Conservation (phyloP, 2,329 filamentous ascomycete species). For the Penicillium verrucosum region DNA sequence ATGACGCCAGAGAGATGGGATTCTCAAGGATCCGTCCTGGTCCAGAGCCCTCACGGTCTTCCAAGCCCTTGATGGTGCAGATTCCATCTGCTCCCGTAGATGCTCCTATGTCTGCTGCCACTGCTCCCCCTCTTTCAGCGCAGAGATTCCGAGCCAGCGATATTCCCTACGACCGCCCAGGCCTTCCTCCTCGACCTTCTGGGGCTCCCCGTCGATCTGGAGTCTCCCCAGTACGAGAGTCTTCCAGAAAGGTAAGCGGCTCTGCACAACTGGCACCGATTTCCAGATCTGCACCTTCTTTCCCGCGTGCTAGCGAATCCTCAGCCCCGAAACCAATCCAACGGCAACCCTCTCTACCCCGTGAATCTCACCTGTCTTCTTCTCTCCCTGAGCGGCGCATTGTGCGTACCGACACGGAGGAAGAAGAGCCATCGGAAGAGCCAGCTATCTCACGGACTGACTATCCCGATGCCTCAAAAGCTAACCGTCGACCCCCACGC, state of each 20-base stretch:
- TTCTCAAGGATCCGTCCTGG: constrained; percentile 27
- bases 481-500: constrained; percentile 78
- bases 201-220: constrained; percentile 18
- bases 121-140: constrained; percentile 43
- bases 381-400: constrained; percentile 22
- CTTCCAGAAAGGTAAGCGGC: constrained; percentile 8
- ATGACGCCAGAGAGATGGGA: constrained; percentile 32
- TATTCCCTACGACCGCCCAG: constrained; percentile 47
- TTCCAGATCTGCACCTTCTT: constrained; percentile 15
- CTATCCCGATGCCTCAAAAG: constrained; percentile 79
- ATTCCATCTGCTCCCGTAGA: constrained; percentile 27
- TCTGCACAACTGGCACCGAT: constrained; percentile 14
- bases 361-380: constrained; percentile 23
- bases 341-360: constrained; percentile 30
- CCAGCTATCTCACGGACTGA: constrained; percentile 55
- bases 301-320: constrained; percentile 14
- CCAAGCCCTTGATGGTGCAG: constrained; percentile 34
- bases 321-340: constrained; percentile 22
- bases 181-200: constrained; percentile 45
- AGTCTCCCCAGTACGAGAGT: constrained; percentile 25
- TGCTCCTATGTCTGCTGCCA: constrained; percentile 20
- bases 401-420: constrained; percentile 46
- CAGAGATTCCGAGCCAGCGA: constrained; percentile 29
- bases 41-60: constrained; percentile 27
- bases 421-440: constrained; percentile 52